Percentiles rank a stretch among this genome's conserved stretches.
These are phyloP conservation scores for Salix viminalis DNA, from an alignment of 345 rosid genomes.

Conservation along the genomic window DNA sequence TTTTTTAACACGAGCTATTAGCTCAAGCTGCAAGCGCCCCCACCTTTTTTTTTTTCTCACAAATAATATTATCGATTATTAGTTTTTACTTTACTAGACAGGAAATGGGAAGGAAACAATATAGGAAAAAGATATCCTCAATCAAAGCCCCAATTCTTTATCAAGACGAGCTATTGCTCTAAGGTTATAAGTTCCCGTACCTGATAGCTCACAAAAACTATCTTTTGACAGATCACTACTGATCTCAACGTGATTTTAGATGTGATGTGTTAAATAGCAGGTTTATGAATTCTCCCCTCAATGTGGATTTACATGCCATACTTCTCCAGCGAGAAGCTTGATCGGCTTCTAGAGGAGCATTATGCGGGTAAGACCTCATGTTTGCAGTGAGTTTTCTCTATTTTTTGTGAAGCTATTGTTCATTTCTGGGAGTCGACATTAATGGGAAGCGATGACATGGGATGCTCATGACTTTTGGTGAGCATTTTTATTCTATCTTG, in stretches of 20 bases:
- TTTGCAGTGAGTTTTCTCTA: neutral
- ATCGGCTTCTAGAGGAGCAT: neutral
- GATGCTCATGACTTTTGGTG: neutral
- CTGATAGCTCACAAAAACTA: no score
- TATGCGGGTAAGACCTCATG: slow-evolving; percentile 1
- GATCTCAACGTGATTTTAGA: neutral
- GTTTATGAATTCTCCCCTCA: neutral
- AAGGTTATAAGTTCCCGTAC: no score
- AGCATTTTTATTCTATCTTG: neutral
- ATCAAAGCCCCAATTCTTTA: no score
- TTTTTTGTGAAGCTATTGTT: neutral
- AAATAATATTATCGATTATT: neutral
- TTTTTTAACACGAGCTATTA: neutral
- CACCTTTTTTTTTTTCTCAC: neutral
- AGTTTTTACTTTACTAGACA: neutral
- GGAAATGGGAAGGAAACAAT: neutral
- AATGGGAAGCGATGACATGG: neutral
- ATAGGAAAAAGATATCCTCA: no score
- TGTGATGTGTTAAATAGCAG: neutral
- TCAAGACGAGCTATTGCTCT: no score
- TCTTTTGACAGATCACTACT: no score
- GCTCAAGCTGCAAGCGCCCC: neutral
- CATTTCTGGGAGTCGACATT: neutral
- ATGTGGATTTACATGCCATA: neutral
- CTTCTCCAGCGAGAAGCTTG: neutral